Conservation (phyloP, 2,329 filamentous ascomycete species). For the Clonostachys byssicola region DNA sequence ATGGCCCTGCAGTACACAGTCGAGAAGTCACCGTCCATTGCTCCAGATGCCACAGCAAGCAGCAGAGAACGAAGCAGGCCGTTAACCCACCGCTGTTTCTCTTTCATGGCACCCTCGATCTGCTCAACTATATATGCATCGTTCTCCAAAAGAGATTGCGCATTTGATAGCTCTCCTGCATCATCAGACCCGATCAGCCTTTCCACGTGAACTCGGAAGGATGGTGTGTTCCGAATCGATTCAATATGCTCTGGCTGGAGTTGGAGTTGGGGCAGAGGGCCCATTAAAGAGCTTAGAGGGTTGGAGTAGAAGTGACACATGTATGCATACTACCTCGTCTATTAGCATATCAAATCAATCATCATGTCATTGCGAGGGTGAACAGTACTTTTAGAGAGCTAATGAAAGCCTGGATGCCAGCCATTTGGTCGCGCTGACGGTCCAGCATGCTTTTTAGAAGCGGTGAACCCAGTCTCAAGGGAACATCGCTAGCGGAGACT, state of each 20-base stretch:
- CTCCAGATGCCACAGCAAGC: constrained; percentile 32
- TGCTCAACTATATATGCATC: constrained; percentile 48
- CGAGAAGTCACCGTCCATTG: constrained; percentile 36
- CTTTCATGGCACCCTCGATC: constrained; percentile 23
- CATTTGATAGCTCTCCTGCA: constrained; percentile 34
- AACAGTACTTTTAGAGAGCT: constrained; percentile 60
- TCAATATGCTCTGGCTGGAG: constrained; percentile 61
- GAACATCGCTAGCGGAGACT: constrained; percentile 51
- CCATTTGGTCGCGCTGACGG: constrained; percentile 72
- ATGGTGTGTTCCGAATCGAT: constrained; percentile 63
- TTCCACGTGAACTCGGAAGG: constrained; percentile 59
- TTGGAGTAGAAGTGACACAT: constrained; percentile 87
- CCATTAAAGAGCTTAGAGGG: constrained; percentile 61
- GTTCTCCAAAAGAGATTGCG: constrained; percentile 50
- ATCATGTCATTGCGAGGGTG: background rate
- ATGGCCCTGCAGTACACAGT: constrained; percentile 55
- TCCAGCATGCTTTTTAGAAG: constrained; percentile 62
- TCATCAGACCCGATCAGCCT: constrained; percentile 26
- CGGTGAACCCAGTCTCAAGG: constrained; percentile 59
- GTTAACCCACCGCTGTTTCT: constrained; percentile 25
- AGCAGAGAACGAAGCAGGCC: constrained; percentile 42
- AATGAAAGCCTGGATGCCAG: constrained; percentile 69
- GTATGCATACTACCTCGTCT: constrained; percentile 62
- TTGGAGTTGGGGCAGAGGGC: constrained; percentile 7
- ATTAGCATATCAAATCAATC: background rate